phyloP scores from a whole-genome alignment of 768 basidiomycete genomes.

The Boletellus emodensis region DNA sequence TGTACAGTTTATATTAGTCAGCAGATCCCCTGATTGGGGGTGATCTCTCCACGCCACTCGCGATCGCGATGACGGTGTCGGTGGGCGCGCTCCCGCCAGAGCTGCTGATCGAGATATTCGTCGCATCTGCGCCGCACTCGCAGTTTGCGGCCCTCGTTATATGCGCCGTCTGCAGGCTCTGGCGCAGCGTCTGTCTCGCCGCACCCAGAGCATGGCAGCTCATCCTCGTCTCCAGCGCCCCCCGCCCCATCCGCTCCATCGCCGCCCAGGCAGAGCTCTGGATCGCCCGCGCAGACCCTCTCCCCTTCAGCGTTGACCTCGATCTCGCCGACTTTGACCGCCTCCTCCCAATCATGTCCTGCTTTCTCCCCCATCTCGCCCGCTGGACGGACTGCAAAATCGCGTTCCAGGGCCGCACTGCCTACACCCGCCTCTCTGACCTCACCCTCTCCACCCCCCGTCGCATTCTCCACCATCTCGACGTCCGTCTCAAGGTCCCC shows the following conservation, averaged over 20 bases:
- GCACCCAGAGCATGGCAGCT: slow-evolving; percentile 62
- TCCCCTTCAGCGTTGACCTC: slow-evolving; percentile 54
- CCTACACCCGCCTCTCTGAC: slow-evolving; percentile 28
- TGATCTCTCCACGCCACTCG: not conserved
- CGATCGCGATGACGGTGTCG: not conserved
- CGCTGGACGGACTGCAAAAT: slow-evolving; percentile 58
- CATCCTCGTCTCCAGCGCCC: slow-evolving; percentile 47
- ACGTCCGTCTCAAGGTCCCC: slow-evolving; percentile 20
- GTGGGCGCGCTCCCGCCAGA: slow-evolving; percentile 51
- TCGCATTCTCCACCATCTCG: slow-evolving; percentile 29
- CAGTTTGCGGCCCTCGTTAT: slow-evolving; percentile 48
- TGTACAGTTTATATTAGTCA: slow-evolving; percentile 45
- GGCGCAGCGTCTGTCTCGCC: slow-evolving; percentile 50
- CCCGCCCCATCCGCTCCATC: slow-evolving; percentile 34
- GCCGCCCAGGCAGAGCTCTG: slow-evolving; percentile 50
- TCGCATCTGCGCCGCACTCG: slow-evolving; percentile 36
- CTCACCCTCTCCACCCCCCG: slow-evolving; percentile 17
- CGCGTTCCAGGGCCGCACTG: slow-evolving; percentile 31
- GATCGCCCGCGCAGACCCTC: slow-evolving; percentile 48
- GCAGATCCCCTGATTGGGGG: slow-evolving; percentile 8
- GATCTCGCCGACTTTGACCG: slow-evolving; percentile 44
- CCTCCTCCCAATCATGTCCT: slow-evolving; percentile 61
- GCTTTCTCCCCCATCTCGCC: slow-evolving; percentile 49
- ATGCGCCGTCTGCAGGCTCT: slow-evolving; percentile 52
- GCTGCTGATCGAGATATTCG: slow-evolving; percentile 60